Conservation (phyloP, 768 basidiomycete species). For the Daedaleopsis nitida region DNA sequence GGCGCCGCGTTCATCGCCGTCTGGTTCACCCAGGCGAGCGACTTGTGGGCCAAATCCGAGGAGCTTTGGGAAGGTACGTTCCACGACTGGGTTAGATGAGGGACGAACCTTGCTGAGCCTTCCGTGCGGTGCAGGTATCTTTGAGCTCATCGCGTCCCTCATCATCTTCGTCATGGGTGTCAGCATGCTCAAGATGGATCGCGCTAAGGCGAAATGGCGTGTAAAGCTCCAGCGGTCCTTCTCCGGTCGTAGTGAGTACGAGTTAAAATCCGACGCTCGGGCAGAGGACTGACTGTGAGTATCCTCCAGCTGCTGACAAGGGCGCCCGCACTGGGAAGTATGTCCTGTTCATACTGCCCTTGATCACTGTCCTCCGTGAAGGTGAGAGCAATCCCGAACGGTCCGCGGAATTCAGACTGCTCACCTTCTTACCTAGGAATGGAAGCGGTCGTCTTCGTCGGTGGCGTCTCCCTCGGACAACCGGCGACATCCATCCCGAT, state of each 20-base stretch:
- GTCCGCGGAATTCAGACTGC: background rate
- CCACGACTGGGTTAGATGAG: slow-evolving; percentile 17
- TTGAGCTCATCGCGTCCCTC: slow-evolving; percentile 67
- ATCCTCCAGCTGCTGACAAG: slow-evolving; percentile 45
- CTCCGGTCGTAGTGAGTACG: slow-evolving; percentile 50
- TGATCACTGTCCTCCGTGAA: slow-evolving; percentile 92
- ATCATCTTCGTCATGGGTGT: slow-evolving; percentile 95
- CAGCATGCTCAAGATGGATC: slow-evolving; percentile 94
- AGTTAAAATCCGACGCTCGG: too few relatives aligned
- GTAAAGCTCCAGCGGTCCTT: slow-evolving; percentile 85
- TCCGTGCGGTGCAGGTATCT: slow-evolving; percentile 49
- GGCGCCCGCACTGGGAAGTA: slow-evolving; percentile 68
- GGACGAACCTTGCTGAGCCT: background rate
- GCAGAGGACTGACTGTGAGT: background rate
- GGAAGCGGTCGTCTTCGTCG: slow-evolving; percentile 92
- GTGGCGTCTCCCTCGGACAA: slow-evolving; percentile 87
- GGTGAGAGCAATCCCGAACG: slow-evolving; percentile 41
- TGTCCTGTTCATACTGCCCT: slow-evolving; percentile 85
- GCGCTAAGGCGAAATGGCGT: slow-evolving; percentile 93
- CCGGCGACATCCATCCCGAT: slow-evolving; percentile 86
- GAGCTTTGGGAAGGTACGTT: slow-evolving; percentile 87
- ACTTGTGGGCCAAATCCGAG: slow-evolving; percentile 86
- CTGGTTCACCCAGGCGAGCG: slow-evolving; percentile 88
- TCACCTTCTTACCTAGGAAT: slow-evolving; percentile 47
- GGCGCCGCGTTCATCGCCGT: slow-evolving; percentile 93